These are phyloP conservation scores for Lepidium aucheri DNA, from an alignment of 345 rosid species.

Conservation along the genomic window DNA sequence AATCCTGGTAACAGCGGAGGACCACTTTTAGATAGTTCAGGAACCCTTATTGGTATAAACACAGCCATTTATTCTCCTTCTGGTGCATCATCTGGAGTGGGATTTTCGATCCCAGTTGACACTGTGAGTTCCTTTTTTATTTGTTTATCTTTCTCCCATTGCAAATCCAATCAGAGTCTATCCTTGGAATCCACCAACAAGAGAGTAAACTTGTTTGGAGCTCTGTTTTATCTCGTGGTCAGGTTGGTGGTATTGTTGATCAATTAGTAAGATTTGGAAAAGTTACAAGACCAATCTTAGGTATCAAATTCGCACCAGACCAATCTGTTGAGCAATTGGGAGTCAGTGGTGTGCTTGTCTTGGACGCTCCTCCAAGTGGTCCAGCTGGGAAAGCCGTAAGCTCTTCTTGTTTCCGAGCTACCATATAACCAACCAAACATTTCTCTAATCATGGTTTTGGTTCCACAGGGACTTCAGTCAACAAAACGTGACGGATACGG, in stretches of 20 bases:
- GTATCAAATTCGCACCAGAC: slow-evolving; percentile 96
- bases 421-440: not conserved
- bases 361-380: slow-evolving; percentile 87
- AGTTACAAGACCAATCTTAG: slow-evolving; percentile 86
- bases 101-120: slow-evolving; percentile 96
- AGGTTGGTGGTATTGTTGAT: slow-evolving; percentile 91
- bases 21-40: slow-evolving; percentile 92
- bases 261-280: slow-evolving; percentile 86
- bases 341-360: slow-evolving; percentile 93
- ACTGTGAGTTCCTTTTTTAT: slow-evolving; percentile 48
- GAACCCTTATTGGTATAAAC: slow-evolving; percentile 85
- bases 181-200: not conserved
- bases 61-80: slow-evolving; percentile 98
- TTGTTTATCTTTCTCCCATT: not conserved
- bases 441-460: not conserved
- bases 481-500: slow-evolving; percentile 92
- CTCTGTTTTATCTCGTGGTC: slow-evolving; percentile 13
- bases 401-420: not conserved
- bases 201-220: not conserved
- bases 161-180: not conserved
- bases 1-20: slow-evolving; percentile 99
- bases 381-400: slow-evolving; percentile 98
- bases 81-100: slow-evolving; percentile 98
- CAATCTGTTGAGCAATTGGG: slow-evolving; percentile 95
- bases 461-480: slow-evolving; percentile 61